Percentiles rank a stretch among this genome's conserved stretches.
Evolutionary conservation across 2,329 filamentous ascomycete species (phyloP).

Genomic region (Fusarium agapanthi): DNA sequence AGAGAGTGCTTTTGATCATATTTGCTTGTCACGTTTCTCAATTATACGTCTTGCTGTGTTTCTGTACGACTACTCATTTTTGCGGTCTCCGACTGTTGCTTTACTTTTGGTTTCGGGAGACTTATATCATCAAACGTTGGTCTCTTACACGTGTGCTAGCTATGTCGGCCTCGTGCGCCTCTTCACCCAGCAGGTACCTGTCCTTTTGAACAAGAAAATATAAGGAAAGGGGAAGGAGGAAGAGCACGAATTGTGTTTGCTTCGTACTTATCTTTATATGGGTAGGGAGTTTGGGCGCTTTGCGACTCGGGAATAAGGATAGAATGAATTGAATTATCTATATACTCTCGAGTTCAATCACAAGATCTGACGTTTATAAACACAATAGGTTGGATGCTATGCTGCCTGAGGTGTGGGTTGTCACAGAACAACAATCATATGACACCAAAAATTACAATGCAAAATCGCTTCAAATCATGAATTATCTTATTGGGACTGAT

Average conservation of each 20-base stretch:
- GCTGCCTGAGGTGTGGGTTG: neutral
- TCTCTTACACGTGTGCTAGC: neutral
- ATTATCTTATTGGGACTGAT: slow-evolving; percentile 28
- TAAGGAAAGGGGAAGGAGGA: slow-evolving; percentile 11
- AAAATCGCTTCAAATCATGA: slow-evolving; percentile 27
- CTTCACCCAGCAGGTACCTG: neutral
- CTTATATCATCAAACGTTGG: neutral
- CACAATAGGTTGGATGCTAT: neutral
- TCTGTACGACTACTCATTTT: slow-evolving; percentile 31
- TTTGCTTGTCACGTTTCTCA: slow-evolving; percentile 14
- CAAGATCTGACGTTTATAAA: neutral
- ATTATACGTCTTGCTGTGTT: slow-evolving; percentile 23
- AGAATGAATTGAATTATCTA: slow-evolving; percentile 34
- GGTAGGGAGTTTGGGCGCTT: slow-evolving; percentile 39
- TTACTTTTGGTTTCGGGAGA: slow-evolving; percentile 16
- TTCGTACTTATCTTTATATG: slow-evolving; percentile 36
- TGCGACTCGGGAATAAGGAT: slow-evolving; percentile 31
- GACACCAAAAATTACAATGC: neutral
- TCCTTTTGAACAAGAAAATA: slow-evolving; percentile 4
- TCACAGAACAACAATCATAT: too few relatives aligned
- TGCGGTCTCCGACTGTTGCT: slow-evolving; percentile 6
- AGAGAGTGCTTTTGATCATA: slow-evolving; percentile 17
- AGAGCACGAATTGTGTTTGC: slow-evolving; percentile 18
- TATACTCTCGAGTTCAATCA: neutral
- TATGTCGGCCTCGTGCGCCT: neutral